These are phyloP conservation scores for Vigna hirtella DNA, from an alignment of 306 rosid genomes.

Conservation along the genomic window DNA sequence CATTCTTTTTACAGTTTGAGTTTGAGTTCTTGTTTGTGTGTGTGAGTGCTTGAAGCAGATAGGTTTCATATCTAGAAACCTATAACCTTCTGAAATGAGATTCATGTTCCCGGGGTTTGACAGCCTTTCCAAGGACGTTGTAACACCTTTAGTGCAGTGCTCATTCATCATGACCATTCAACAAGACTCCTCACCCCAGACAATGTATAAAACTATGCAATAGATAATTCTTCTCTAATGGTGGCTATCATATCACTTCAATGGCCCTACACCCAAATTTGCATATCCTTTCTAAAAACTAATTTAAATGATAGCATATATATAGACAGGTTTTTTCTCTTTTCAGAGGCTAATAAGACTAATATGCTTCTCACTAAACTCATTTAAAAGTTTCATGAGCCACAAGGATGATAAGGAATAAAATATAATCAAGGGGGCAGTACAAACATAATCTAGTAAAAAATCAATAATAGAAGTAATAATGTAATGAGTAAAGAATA, in stretches of 20 bases:
- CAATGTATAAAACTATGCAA: background rate
- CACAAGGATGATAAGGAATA: background rate
- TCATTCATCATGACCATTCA: no score
- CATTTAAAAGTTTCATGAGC: conserved; percentile 16
- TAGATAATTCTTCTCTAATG: conserved; percentile 14
- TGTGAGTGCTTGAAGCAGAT: no score
- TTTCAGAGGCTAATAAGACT: background rate
- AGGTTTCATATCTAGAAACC: no score
- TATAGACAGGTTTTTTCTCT: background rate
- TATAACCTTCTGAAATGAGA: no score
- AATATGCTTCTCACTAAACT: background rate
- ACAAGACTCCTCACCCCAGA: no score
- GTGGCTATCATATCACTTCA: conserved; percentile 5
- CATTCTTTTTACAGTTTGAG: no score
- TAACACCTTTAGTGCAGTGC: no score
- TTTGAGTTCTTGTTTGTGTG: no score
- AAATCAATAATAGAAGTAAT: background rate
- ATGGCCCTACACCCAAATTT: conserved; percentile 10
- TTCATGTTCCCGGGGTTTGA: no score
- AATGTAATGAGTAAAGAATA: conserved; percentile 4
- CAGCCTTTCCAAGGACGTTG: no score
- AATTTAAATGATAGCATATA: conserved; percentile 36
- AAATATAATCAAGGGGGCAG: background rate
- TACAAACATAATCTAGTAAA: background rate
- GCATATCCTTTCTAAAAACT: conserved; percentile 19